phyloP scores from a whole-genome alignment of 2,329 filamentous ascomycete genomes.

The Daldinia sp. region DNA sequence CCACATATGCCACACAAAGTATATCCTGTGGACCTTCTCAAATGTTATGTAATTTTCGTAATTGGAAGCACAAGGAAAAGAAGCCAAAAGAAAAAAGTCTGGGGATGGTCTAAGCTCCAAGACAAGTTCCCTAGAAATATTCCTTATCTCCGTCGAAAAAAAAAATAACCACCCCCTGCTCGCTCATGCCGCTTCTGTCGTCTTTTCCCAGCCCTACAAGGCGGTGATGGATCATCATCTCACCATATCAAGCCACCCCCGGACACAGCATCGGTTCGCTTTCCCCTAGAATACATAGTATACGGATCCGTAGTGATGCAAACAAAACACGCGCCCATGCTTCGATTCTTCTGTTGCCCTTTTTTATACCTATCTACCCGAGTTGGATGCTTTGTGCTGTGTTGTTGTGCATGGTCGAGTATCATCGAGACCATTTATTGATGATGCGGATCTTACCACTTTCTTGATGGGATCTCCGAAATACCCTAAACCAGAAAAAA shows the following conservation, averaged over 20 bases:
- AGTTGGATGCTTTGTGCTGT: slow-evolving; percentile 2
- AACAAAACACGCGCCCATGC: not conserved
- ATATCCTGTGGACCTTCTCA: no score
- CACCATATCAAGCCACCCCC: slow-evolving; percentile 18
- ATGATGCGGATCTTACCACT: not conserved
- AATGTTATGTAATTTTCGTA: no score
- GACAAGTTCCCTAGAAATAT: slow-evolving; percentile 13
- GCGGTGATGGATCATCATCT: slow-evolving; percentile 27
- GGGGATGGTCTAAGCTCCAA: slow-evolving; percentile 17
- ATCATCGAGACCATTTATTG: no score
- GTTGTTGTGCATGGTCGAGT: slow-evolving; percentile 4
- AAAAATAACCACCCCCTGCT: no score
- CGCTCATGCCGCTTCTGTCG: slow-evolving; percentile 1
- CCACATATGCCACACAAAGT: no score
- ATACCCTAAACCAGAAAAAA: slow-evolving; percentile 1
- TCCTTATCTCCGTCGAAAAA: slow-evolving; percentile 14
- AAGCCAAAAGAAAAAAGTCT: not conserved
- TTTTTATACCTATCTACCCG: slow-evolving; percentile 25
- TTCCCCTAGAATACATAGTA: slow-evolving; percentile 1
- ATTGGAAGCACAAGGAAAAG: no score
- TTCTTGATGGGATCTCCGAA: slow-evolving; percentile 3
- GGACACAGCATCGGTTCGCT: not conserved
- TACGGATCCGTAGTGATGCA: slow-evolving; percentile 9
- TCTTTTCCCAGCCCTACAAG: slow-evolving; percentile 32
- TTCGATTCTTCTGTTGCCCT: slow-evolving; percentile 27